Conservation (phyloP, 73 alveolate genomes). For the Uronychia setigera region DNA sequence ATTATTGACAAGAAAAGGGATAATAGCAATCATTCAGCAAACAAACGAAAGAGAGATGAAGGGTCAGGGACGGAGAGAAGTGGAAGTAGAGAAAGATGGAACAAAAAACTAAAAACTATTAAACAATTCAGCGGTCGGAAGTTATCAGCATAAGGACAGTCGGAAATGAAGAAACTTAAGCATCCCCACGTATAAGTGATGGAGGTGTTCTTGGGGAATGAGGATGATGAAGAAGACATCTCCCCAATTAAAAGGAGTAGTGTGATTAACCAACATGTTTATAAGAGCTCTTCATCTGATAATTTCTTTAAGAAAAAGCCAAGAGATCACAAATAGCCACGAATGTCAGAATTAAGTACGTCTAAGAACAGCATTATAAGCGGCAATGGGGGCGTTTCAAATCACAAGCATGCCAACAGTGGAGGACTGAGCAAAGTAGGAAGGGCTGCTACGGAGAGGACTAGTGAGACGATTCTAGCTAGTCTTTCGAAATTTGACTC, state of each 20-base stretch:
- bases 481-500: too few species aligned
- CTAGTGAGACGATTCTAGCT: too few species aligned
- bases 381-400: too few species aligned
- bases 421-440: too few species aligned
- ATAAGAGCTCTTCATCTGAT: background rate
- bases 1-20: background rate
- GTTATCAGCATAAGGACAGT: background rate
- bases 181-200: background rate
- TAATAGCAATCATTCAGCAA: too few species aligned
- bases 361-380: too few species aligned
- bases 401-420: too few species aligned
- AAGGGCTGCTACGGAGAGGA: too few species aligned
- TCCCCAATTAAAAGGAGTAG: too few species aligned
- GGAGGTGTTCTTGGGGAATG: background rate
- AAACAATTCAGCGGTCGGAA: background rate
- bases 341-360: background rate
- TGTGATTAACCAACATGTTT: too few species aligned
- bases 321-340: background rate
- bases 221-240: background rate
- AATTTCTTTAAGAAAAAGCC: background rate
- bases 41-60: background rate
- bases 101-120: background rate
- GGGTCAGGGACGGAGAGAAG: background rate
- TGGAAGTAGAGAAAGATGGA: background rate
- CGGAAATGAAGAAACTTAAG: background rate